These are phyloP conservation scores for Niveomyces coronatus DNA, from an alignment of 2,329 filamentous ascomycete species.

Conservation along the genomic window DNA sequence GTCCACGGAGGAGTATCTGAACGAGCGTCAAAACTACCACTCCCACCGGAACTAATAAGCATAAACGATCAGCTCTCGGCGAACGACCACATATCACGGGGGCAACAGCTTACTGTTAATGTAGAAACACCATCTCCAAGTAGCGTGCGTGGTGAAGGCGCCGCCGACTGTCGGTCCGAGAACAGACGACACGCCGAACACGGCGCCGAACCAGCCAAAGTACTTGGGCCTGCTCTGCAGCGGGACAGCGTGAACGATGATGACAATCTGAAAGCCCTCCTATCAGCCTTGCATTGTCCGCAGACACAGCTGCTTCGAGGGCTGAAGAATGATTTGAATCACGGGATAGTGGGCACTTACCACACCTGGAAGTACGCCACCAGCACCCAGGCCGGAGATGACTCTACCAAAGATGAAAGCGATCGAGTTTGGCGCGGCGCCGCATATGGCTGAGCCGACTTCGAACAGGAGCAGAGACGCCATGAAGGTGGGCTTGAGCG, in stretches of 20 bases:
- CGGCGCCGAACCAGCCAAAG: slow-evolving; percentile 26
- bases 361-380: slow-evolving; percentile 28
- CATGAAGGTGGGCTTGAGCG: slow-evolving; percentile 29
- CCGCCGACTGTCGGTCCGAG: slow-evolving; percentile 14
- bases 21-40: too few species aligned
- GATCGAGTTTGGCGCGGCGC: slow-evolving; percentile 10
- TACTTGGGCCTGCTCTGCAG: slow-evolving; percentile 18
- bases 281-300: too few species aligned
- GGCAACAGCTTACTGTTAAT: too few species aligned
- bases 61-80: too few species aligned
- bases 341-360: too few species aligned
- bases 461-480: slow-evolving; percentile 24
- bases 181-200: slow-evolving; percentile 27
- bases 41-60: too few species aligned
- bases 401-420: slow-evolving; percentile 13
- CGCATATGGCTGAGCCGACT: slow-evolving; percentile 25
- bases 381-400: slow-evolving; percentile 19
- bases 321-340: too few species aligned
- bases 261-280: too few species aligned
- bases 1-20: too few species aligned
- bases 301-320: too few species aligned
- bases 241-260: slow-evolving; percentile 18
- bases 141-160: slow-evolving; percentile 16
- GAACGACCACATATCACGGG: too few species aligned
- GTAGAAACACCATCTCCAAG: slow-evolving; percentile 22